A percentile compares a stretch with the other conserved stretches of the same genome.
These are phyloP conservation scores for Termitomyces eurrhizus DNA, from an alignment of 768 basidiomycete genomes.

Conservation along the genomic window DNA sequence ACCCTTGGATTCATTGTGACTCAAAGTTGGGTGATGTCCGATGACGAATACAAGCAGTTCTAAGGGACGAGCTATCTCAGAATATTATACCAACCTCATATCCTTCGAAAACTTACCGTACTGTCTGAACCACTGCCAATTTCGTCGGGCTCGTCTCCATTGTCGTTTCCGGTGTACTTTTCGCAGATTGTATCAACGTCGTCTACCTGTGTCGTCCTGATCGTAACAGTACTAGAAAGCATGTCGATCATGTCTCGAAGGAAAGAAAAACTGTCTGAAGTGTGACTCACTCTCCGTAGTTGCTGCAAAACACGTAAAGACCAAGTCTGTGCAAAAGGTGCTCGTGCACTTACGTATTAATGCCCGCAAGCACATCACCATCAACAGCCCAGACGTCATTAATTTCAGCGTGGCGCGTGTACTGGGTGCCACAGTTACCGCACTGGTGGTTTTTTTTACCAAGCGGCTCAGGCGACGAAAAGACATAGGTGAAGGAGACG, in stretches of 20 bases:
- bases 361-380: slow-evolving; percentile 27
- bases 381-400: slow-evolving; percentile 32
- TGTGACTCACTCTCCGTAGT: slow-evolving; percentile 30
- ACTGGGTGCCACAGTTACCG: slow-evolving; percentile 29
- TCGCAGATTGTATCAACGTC: slow-evolving; percentile 29
- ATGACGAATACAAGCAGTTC: slow-evolving; percentile 26
- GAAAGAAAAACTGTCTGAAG: not conserved
- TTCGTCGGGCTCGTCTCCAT: slow-evolving; percentile 27
- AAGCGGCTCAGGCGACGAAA: not conserved
- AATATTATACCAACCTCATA: not conserved
- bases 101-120: slow-evolving; percentile 17
- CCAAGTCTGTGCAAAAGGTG: not conserved
- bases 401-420: slow-evolving; percentile 24
- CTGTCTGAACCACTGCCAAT: slow-evolving; percentile 29
- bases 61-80: not conserved
- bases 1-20: not conserved
- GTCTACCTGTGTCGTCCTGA: slow-evolving; percentile 27
- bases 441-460: slow-evolving; percentile 18
- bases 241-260: not conserved
- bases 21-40: slow-evolving; percentile 22
- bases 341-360: slow-evolving; percentile 25
- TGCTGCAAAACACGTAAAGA: slow-evolving; percentile 17
- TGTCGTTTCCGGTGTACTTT: slow-evolving; percentile 26
- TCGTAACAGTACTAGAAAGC: slow-evolving; percentile 24
- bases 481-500: not conserved